phyloP scores from a whole-genome alignment of 1,139 yeast species.

The Schwanniomyces etchellsii region DNA sequence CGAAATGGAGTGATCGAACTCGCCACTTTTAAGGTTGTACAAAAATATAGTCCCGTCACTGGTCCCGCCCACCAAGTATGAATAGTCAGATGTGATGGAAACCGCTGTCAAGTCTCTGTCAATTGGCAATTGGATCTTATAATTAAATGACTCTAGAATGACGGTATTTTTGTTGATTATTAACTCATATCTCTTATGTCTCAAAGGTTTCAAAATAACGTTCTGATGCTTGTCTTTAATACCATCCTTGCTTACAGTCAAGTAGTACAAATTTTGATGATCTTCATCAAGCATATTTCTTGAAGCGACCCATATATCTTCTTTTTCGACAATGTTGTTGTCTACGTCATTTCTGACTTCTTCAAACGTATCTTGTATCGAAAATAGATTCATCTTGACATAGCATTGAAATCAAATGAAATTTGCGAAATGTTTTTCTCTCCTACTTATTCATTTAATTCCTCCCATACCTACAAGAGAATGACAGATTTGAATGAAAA shows the following conservation, averaged over 20 bases:
- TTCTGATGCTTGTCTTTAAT: slow-evolving; percentile 7
- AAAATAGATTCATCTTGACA: slow-evolving; percentile 14
- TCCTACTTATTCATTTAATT: no score
- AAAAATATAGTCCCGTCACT: slow-evolving; percentile 32
- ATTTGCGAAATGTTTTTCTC: no score
- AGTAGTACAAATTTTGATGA: slow-evolving; percentile 13
- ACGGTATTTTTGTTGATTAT: slow-evolving; percentile 1
- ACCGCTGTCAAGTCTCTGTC: slow-evolving; percentile 3
- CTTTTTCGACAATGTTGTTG: slow-evolving; percentile 14
- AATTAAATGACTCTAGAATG: slow-evolving; percentile 1
- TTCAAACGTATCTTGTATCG: slow-evolving; percentile 38
- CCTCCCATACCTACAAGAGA: background rate
- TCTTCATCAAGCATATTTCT: slow-evolving; percentile 22
- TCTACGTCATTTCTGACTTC: slow-evolving; percentile 34
- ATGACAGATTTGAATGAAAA: slow-evolving; percentile 8
- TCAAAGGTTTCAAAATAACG: slow-evolving; percentile 2
- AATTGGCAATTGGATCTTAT: background rate
- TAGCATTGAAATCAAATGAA: background rate
- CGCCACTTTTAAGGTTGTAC: slow-evolving; percentile 7
- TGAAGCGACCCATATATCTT: slow-evolving; percentile 35
- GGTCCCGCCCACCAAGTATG: slow-evolving; percentile 35
- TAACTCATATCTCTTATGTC: slow-evolving; percentile 2
- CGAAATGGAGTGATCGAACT: slow-evolving; percentile 10
- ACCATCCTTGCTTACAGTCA: slow-evolving; percentile 8
- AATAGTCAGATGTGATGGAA: slow-evolving; percentile 4